Conservation (phyloP, 768 basidiomycete genomes). For the Sarcodon aspratus region DNA sequence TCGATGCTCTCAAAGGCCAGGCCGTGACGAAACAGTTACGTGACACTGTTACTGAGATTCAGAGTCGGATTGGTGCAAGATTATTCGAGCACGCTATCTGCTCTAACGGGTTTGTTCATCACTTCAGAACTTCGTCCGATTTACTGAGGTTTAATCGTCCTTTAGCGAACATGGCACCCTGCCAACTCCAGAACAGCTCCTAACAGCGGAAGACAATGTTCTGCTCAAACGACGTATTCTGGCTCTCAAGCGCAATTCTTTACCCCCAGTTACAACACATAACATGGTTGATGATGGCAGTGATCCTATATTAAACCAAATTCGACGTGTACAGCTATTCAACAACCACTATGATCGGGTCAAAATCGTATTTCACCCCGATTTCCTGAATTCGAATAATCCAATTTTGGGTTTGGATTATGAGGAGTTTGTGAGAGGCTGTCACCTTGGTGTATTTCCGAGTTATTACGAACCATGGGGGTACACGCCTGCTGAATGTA, state of each 20-base stretch:
- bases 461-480: conserved; percentile 97
- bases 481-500: conserved; percentile 96
- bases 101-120: conserved; percentile 64
- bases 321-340: conserved; percentile 89
- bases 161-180: conserved; percentile 62
- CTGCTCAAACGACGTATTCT: conserved; percentile 93
- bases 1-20: conserved; percentile 95
- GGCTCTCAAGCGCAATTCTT: conserved; percentile 86
- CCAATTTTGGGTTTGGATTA: conserved; percentile 96
- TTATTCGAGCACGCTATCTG: conserved; percentile 92
- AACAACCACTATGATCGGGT: conserved; percentile 83
- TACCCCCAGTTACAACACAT: conserved; percentile 97
- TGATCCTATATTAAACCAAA: conserved; percentile 93
- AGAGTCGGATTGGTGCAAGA: conserved; percentile 82
- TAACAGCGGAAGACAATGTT: conserved; percentile 89
- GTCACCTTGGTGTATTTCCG: conserved; percentile 97
- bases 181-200: conserved; percentile 62
- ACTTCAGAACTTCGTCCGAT: neutral
- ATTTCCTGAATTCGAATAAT: conserved; percentile 96
- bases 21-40: conserved; percentile 95
- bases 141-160: neutral
- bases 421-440: conserved; percentile 97
- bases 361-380: conserved; percentile 97
- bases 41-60: conserved; percentile 93
- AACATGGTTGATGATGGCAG: conserved; percentile 93